Evolutionary conservation across 1,139 yeast species (phyloP).

Genomic region (Pichia cactophila): DNA sequence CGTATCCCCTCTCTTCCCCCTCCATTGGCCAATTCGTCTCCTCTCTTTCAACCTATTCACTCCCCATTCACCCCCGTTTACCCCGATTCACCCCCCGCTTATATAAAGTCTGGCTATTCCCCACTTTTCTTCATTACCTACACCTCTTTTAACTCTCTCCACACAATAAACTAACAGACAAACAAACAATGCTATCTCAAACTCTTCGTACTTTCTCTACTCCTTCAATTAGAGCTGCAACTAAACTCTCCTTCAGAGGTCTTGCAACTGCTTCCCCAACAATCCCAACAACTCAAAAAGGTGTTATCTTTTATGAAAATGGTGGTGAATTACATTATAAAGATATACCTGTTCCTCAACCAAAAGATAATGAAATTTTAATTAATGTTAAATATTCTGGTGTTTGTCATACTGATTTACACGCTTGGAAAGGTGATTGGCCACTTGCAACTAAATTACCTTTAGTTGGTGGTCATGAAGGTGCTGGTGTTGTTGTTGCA

Average conservation of each 20-base stretch:
- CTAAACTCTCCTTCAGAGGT: not conserved
- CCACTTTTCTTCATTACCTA: too few relatives aligned
- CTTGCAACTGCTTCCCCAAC: slow-evolving; percentile 2
- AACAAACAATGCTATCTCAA: not conserved
- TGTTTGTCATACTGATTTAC: slow-evolving; percentile 74
- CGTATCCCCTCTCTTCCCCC: not conserved
- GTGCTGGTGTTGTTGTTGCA: slow-evolving; percentile 74
- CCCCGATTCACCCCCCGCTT: too few relatives aligned
- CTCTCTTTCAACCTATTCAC: not conserved
- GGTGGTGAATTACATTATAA: slow-evolving; percentile 46
- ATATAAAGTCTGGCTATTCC: too few relatives aligned
- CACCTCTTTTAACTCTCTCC: too few relatives aligned
- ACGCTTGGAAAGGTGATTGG: slow-evolving; percentile 81
- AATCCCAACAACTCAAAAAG: slow-evolving; percentile 40
- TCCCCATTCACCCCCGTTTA: not conserved
- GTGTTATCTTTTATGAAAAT: slow-evolving; percentile 39
- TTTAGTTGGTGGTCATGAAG: slow-evolving; percentile 77
- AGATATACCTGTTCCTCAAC: slow-evolving; percentile 61
- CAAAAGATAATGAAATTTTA: slow-evolving; percentile 60
- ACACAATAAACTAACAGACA: too few relatives aligned
- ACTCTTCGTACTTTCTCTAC: not conserved
- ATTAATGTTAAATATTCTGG: slow-evolving; percentile 68
- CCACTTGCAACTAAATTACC: slow-evolving; percentile 61
- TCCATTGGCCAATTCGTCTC: not conserved
- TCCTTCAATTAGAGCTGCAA: not conserved